Conservation (phyloP, 371 early-diverging fungal species). For the Apophysomyces variabilis region DNA sequence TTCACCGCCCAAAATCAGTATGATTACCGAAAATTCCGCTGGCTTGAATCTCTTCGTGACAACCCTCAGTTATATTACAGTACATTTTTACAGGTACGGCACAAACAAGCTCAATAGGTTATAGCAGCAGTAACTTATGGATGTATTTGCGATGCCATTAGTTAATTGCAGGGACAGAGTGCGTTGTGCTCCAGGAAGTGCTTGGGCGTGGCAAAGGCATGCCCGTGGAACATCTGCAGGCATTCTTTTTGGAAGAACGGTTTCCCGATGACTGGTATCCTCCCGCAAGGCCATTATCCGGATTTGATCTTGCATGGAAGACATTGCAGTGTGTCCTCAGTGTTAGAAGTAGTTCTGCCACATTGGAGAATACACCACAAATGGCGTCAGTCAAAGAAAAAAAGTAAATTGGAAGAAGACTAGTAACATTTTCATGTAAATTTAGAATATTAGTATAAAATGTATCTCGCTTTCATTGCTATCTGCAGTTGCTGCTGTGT, state of each 20-base stretch:
- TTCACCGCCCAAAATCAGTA: constrained; percentile 29
- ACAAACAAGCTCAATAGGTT: too few relatives aligned
- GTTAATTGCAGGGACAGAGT: constrained; percentile 34
- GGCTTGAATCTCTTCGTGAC: constrained; percentile 29
- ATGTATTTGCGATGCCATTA: not conserved
- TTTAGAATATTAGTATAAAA: too few relatives aligned
- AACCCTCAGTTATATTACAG: constrained; percentile 24
- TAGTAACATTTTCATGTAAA: not conserved
- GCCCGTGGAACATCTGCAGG: constrained; percentile 27
- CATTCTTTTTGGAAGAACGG: constrained; percentile 35
- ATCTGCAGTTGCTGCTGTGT: too few relatives aligned
- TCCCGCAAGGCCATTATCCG: constrained; percentile 8
- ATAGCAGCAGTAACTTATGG: not conserved
- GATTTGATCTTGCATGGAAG: not conserved
- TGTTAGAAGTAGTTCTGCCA: not conserved
- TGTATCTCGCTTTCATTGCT: too few relatives aligned
- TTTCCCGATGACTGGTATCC: constrained; percentile 46
- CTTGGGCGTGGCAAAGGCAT: constrained; percentile 34
- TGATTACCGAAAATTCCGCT: constrained; percentile 24
- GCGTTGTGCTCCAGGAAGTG: constrained; percentile 31
- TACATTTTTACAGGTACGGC: constrained; percentile 31
- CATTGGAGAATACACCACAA: not conserved
- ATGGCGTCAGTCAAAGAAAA: not conserved
- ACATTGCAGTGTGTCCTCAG: not conserved
- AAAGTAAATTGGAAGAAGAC: not conserved